Percentiles rank a stretch among this genome's conserved stretches.
Evolutionary conservation across 805 yeast species (phyloP).

Genomic region (Cyberlindnera mycetangii): DNA sequence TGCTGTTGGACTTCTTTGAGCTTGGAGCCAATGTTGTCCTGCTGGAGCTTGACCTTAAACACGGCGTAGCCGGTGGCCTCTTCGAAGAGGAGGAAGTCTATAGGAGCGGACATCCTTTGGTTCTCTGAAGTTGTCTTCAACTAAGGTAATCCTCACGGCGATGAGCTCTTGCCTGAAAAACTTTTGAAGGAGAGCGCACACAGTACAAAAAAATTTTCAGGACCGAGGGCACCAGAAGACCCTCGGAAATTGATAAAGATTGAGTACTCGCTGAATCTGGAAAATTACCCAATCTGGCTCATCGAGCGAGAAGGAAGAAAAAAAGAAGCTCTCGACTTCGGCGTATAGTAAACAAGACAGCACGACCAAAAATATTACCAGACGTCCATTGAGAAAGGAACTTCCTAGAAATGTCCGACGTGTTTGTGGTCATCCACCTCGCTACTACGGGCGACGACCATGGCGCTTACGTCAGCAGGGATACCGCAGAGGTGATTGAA

Average conservation of each 20-base stretch:
- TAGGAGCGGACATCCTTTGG: slow-evolving; percentile 45
- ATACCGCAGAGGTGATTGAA: slow-evolving; percentile 64
- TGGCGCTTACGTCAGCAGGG: slow-evolving; percentile 55
- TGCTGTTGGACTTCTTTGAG: slow-evolving; percentile 93
- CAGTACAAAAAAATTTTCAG: slow-evolving; percentile 12
- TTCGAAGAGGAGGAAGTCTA: slow-evolving; percentile 92
- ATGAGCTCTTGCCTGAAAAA: slow-evolving; percentile 6
- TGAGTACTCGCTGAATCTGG: not conserved
- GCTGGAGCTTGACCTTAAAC: slow-evolving; percentile 90
- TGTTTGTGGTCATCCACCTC: slow-evolving; percentile 58
- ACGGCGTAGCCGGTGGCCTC: slow-evolving; percentile 98
- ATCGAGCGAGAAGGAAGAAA: not conserved
- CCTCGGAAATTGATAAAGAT: not conserved
- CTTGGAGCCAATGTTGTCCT: slow-evolving; percentile 90
- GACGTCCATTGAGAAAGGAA: not conserved
- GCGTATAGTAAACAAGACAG: not conserved
- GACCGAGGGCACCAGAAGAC: slow-evolving; percentile 4
- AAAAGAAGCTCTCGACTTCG: not conserved
- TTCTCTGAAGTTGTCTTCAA: slow-evolving; percentile 1
- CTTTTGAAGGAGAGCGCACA: not conserved
- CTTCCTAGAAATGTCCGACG: slow-evolving; percentile 33
- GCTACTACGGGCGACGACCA: slow-evolving; percentile 69
- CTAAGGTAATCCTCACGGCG: not conserved
- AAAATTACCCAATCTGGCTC: not conserved
- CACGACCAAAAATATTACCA: not conserved